Conservation (phyloP, 1,284 basidiomycete species). For the Sanghuangporus weigelae region DNA sequence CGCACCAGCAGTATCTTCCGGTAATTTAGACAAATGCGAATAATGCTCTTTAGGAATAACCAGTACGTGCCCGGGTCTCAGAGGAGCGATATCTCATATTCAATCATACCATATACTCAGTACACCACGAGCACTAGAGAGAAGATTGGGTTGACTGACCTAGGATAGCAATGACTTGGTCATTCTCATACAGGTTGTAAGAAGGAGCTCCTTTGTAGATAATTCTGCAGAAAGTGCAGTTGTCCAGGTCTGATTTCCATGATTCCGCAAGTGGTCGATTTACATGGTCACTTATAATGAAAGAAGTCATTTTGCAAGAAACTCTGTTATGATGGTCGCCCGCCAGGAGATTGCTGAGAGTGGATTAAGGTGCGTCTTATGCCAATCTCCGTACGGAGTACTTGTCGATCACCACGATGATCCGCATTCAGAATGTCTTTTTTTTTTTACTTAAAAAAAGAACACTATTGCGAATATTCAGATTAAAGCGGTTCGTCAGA, state of each 20-base stretch:
- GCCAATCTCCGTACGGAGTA: no score
- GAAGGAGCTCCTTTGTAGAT: slow-evolving; percentile 42
- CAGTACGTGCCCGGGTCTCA: slow-evolving; percentile 62
- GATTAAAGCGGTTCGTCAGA: no score
- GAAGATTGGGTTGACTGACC: slow-evolving; percentile 33
- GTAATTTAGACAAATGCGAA: slow-evolving; percentile 57
- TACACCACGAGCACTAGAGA: background rate
- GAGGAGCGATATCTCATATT: slow-evolving; percentile 58
- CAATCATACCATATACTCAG: background rate
- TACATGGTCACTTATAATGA: slow-evolving; percentile 62
- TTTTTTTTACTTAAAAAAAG: no score
- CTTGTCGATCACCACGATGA: slow-evolving; percentile 12
- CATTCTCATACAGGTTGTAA: slow-evolving; percentile 55
- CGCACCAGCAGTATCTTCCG: slow-evolving; percentile 53
- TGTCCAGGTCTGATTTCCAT: slow-evolving; percentile 39
- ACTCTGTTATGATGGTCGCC: background rate
- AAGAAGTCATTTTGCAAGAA: slow-evolving; percentile 53
- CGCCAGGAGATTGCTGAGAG: no score
- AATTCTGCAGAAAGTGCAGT: slow-evolving; percentile 62
- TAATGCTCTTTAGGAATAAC: slow-evolving; percentile 64
- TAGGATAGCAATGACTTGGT: slow-evolving; percentile 63
- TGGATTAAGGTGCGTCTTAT: no score
- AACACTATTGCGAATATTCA: no score
- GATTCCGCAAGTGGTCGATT: slow-evolving; percentile 35
- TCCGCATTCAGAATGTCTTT: no score